Evolutionary conservation across 208 protist species (phyloP), one percentile per base, ranked within the genome.

Genomic region (Leishmania arabica): DNA sequence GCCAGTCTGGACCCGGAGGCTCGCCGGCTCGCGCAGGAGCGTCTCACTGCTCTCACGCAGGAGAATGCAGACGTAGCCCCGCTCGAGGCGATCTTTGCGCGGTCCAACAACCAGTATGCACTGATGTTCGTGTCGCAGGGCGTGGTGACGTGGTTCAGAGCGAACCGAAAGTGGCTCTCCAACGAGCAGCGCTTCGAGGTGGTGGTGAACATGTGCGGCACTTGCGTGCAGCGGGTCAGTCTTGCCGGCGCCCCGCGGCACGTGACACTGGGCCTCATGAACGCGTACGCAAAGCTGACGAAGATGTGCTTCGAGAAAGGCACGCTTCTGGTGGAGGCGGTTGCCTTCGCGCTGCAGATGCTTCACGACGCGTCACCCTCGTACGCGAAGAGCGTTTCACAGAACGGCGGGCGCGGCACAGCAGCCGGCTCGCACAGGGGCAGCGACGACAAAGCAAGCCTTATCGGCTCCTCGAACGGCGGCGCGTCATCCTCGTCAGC

Each of bases 81-180:
- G 5, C 81, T 92, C 3, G 78, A 83, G 60, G 83, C 83, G 5
- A 89, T 95, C 75, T 88, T 97, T 69, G 81, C 71, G 27, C 84
- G 95, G 72, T 95, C 88, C 5, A 94, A 74, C 60, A 96, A 87
- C 78, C 90, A 94, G 75, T 97, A 97, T 82, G 88, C 90, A 2
- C 88, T 97, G 2, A 81, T 95, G 24, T 96, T 95, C 73, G 89
- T 86, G 37, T 85, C 92, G 34, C 95, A 96, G 79, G 88, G 88
- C 31, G 70, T 92, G n/a, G 87, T 96, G 24, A 64, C 77, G 65
- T 95, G 91, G 91, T 95, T 92, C 79, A 95, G 88, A 60, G 80
- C 83, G 21, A 90, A 92, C 68, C 79, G 83, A 42, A 86, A 90
- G 77, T 92, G 86, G 83, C 81, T 96, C 54, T 87, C 78, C 53